A percentile compares a stretch with the other conserved stretches of the same genome.
Evolutionary conservation across 257 asterid species (phyloP).

Genomic region (Solanum arcanum): DNA sequence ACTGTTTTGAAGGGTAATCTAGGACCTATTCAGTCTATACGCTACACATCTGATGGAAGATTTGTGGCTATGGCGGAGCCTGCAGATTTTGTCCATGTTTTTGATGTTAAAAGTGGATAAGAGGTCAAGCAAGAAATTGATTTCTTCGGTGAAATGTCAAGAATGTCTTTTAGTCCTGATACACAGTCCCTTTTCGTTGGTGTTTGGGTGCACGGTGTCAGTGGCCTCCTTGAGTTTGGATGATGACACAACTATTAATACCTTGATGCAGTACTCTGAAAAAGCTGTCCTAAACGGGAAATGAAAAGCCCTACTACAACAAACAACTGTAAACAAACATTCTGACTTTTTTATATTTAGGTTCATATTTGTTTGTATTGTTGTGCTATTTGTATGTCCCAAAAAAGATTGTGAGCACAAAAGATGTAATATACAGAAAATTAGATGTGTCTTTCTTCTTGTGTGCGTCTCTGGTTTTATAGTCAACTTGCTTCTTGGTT

Average conservation of each 20-base stretch:
- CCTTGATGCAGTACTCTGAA: constrained; percentile 25
- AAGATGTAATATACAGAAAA: too few species aligned
- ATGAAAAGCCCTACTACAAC: too few species aligned
- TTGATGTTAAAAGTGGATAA: constrained; percentile 58
- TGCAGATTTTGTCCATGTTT: constrained; percentile 79
- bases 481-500: too few species aligned
- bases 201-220: constrained; percentile 74
- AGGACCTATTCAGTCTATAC: constrained; percentile 82
- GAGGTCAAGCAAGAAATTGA: constrained; percentile 70
- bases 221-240: constrained; percentile 77
- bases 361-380: too few species aligned
- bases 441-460: too few species aligned
- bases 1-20: constrained; percentile 61
- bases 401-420: too few species aligned
- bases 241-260: constrained; percentile 55
- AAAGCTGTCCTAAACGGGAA: too few species aligned
- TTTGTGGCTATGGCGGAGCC: constrained; percentile 97
- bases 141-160: constrained; percentile 87
- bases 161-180: constrained; percentile 81
- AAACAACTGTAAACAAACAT: too few species aligned
- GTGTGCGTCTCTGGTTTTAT: too few species aligned
- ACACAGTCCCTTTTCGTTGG: constrained; percentile 76
- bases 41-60: constrained; percentile 69
- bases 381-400: too few species aligned
- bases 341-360: too few species aligned